Conservation (phyloP, 2,329 filamentous ascomycete genomes). For the Tolypocladium amazonense region DNA sequence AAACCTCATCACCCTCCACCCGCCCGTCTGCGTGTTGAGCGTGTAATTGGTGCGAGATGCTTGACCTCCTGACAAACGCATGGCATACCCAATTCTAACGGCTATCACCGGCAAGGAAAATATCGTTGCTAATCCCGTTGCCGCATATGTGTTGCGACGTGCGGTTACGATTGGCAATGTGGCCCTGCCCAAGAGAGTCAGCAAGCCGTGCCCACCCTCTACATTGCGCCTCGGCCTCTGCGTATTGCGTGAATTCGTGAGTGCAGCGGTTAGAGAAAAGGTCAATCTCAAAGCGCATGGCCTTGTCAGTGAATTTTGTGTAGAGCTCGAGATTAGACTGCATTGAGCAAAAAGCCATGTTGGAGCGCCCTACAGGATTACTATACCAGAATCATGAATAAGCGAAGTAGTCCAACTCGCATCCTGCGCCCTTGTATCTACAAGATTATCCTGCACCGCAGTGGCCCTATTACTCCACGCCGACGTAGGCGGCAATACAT, state of each 20-base stretch:
- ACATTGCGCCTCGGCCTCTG: no score
- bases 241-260: no score
- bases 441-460: background rate
- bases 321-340: no score
- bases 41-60: constrained; percentile 44
- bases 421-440: background rate
- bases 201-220: background rate
- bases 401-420: background rate
- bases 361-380: no score
- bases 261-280: background rate
- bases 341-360: no score
- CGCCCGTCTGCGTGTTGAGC: constrained; percentile 18
- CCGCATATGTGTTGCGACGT: constrained; percentile 56
- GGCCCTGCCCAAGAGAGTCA: constrained; percentile 33
- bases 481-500: background rate
- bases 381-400: no score
- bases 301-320: no score
- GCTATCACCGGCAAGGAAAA: constrained; percentile 61
- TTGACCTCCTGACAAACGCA: constrained; percentile 8
- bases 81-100: constrained; percentile 52
- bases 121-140: constrained; percentile 60
- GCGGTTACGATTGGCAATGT: constrained; percentile 59
- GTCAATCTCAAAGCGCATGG: background rate
- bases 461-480: background rate
- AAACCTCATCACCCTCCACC: constrained; percentile 14